Conservation (phyloP, 192 early-diverging fungal species). For the Coemansia erecta region DNA sequence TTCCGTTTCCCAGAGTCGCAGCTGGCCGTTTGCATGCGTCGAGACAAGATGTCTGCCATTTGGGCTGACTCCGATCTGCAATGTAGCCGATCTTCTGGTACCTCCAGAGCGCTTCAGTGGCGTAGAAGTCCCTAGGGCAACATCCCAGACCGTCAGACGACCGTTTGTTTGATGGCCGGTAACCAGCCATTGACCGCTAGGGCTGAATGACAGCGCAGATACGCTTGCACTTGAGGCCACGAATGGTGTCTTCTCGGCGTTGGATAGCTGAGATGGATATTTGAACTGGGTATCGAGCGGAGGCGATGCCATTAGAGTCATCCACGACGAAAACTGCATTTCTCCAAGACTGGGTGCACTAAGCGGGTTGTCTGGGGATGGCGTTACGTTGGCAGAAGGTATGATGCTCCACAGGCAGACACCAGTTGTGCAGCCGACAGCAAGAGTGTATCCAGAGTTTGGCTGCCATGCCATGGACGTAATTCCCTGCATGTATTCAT, state of each 20-base stretch:
- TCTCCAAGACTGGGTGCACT: slow-evolving; percentile 28
- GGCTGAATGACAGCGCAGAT: slow-evolving; percentile 42
- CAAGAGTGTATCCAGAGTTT: slow-evolving; percentile 41
- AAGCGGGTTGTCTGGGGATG: neutral
- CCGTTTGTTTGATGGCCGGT: slow-evolving; percentile 42
- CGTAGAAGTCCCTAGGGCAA: slow-evolving; percentile 42
- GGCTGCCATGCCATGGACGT: slow-evolving; percentile 53
- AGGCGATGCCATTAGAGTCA: slow-evolving; percentile 45
- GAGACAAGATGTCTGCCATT: slow-evolving; percentile 35
- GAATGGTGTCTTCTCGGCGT: neutral
- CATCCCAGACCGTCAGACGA: slow-evolving; percentile 49
- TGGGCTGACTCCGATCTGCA: slow-evolving; percentile 36
- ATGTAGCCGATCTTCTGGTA: slow-evolving; percentile 25
- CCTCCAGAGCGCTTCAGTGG: slow-evolving; percentile 43
- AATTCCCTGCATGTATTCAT: slow-evolving; percentile 42
- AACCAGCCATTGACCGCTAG: slow-evolving; percentile 48
- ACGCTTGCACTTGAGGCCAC: slow-evolving; percentile 32
- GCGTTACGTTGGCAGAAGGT: slow-evolving; percentile 7
- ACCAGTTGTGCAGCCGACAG: slow-evolving; percentile 42
- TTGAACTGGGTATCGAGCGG: slow-evolving; percentile 5
- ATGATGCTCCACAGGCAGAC: slow-evolving; percentile 51
- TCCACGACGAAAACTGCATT: slow-evolving; percentile 41
- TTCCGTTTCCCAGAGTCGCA: slow-evolving; percentile 53
- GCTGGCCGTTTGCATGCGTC: slow-evolving; percentile 43
- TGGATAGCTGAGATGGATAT: slow-evolving; percentile 11